Evolutionary conservation across 2,329 filamentous ascomycete genomes (phyloP), one percentile per base, ranked within the genome.

Genomic region (Sclerotinia glacialis): DNA sequence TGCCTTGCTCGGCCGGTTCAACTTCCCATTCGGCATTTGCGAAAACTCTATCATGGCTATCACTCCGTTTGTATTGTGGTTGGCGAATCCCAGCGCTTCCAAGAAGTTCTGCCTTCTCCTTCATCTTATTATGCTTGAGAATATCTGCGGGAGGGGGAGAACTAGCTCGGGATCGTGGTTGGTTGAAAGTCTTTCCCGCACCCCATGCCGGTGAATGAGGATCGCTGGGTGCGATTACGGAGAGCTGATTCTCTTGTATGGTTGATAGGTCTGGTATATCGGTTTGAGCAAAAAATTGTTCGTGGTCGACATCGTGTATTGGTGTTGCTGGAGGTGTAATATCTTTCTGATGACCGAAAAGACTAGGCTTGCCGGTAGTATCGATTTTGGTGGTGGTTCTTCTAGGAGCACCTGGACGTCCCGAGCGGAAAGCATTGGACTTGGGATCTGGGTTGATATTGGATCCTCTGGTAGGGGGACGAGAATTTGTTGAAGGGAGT

Each of bases 1-100:
- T 98, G 67, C 94, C 94, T 78, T 96, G 92, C 66, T 96, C 89
- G 0, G 93, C 91, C 66, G 89, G 88, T 68, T 93, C 90, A 46
- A 98, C 86, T 44, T 84, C 89, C 91, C 93, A 98, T 62, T 89
- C 84, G 12, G 90, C 89, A n/a, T 86, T 84, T 58, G 91, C 89
- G 73, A 93, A 93, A 58, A 89, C 84, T 42, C 83, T 81, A 72
- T 90, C 88, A 72, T 88, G 87, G 75, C 84, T 89, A 64, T 87
- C 84, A 74, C 86, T 88, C 55, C 86, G 80, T 42, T 81, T 74
- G 7, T 80, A 75, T 47, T 80, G 80, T 37, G 86, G 85, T 74
- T 88, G 86, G 34, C 80, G 79, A 64, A 87, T 73, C 66, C 86
- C 85, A 74, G 84, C 84, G 55, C 85, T 82, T 23, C 82, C 84